Conservation (phyloP, 1,139 yeast genomes). For the Eremothecium gossypii region DNA sequence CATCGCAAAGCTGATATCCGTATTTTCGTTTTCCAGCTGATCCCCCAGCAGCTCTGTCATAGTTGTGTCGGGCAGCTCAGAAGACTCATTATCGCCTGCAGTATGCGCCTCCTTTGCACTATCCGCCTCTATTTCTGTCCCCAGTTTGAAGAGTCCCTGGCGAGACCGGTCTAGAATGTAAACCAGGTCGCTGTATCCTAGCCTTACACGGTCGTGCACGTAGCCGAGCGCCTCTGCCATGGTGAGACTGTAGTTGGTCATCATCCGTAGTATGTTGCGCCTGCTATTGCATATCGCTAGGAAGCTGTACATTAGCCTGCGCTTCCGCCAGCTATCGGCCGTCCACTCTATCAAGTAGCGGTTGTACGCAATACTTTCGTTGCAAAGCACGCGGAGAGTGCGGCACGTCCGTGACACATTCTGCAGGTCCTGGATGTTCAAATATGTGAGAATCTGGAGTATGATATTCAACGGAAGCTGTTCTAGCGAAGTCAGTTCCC, state of each 20-base stretch:
- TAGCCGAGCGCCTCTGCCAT: conserved; percentile 13
- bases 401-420: conserved; percentile 20
- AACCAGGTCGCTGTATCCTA: conserved; percentile 7
- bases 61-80: too few relatives aligned
- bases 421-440: conserved; percentile 19
- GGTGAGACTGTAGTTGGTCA: conserved; percentile 9
- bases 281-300: conserved; percentile 27
- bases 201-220: conserved; percentile 14
- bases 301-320: conserved; percentile 15
- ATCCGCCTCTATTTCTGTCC: too few relatives aligned
- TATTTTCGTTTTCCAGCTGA: too few relatives aligned
- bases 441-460: conserved; percentile 18
- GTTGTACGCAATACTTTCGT: conserved; percentile 17
- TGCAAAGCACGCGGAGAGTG: conserved; percentile 19
- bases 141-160: too few relatives aligned
- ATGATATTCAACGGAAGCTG: conserved; percentile 21
- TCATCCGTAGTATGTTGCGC: conserved; percentile 3
- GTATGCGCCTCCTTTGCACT: too few relatives aligned
- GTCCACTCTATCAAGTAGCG: conserved; percentile 12
- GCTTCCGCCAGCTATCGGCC: conserved; percentile 15
- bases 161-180: background rate
- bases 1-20: background rate
- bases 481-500: conserved; percentile 9
- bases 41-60: too few relatives aligned
- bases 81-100: too few relatives aligned